Evolutionary conservation across 306 rosid species (phyloP), one percentile per base, ranked within the genome.

Genomic region (Comarum palustre): DNA sequence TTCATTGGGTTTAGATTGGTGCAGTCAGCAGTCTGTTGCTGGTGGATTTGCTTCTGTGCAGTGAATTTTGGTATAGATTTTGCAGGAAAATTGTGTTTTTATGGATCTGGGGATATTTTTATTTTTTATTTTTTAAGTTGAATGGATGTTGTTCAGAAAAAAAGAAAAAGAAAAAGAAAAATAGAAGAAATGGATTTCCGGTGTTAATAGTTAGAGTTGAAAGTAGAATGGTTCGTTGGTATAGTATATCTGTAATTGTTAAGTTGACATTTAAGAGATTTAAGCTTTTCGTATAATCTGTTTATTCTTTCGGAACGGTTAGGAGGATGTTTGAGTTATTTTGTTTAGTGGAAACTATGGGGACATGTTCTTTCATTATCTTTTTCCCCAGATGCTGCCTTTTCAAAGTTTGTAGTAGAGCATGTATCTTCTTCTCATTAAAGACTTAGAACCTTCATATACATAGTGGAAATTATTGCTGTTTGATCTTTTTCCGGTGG

Each of bases 31-130:
- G 63, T 71, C 73, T 42, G 39, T 69, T 67, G 60, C 42, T 67
- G 67, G 66, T 65, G 36, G 78, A 39, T 79, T 73, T 73, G 41
- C 20, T 42, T 47, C 45, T 57, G 16, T 73, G 76, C 47, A 29
- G 47, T 48, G 50, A 72, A 36, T 51, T 51, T 2, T 19, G 29
- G 76, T 31, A 4, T 42, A 14, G 6, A 2, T 38, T 54, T 32
- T 54, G 11, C 64, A 2, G 42, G 62, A 77, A 75, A 36, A 19
- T 46, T 38, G 69, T 57, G 29, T 71, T 36, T 51, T 51, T 71
- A 31, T 81, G 88, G 98, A 90, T 90, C 95, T 88, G 75, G 70
- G 81, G 16, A 73, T 76, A 43, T 27, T n/a, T n/a, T n/a, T n/a
- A n/a, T n/a, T n/a, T n/a, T 71, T 72, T 86, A 47, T 17, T 75